Percentiles rank a stretch among this genome's conserved stretches.
Conservation (phyloP, 2,329 filamentous ascomycete genomes). For the Ophiostoma ulmi region DNA sequence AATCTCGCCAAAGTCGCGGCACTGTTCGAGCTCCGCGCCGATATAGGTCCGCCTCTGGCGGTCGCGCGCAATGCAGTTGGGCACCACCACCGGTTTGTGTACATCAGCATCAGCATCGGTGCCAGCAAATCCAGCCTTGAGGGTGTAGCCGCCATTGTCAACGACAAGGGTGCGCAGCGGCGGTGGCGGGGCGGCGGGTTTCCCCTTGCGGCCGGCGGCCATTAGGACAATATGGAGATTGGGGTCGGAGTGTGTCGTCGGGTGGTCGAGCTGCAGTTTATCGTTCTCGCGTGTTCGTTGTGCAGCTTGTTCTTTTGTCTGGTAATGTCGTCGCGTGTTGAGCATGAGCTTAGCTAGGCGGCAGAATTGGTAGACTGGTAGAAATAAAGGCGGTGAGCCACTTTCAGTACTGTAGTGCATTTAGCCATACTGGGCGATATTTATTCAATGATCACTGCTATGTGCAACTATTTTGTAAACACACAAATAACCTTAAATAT, state of each 20-base stretch:
- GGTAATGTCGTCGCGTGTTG: constrained; percentile 1
- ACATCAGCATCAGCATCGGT: constrained; percentile 34
- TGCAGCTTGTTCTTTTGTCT: not conserved
- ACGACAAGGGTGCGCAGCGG: constrained; percentile 71
- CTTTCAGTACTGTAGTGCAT: not conserved
- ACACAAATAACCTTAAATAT: not conserved
- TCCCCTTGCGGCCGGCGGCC: constrained; percentile 47
- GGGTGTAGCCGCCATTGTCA: constrained; percentile 86
- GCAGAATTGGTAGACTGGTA: not conserved
- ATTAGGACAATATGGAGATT: constrained; percentile 30
- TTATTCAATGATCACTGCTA: not conserved
- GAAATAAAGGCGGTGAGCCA: not conserved
- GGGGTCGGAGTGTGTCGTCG: not conserved
- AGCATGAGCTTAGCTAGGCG: not conserved
- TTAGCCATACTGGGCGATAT: not conserved
- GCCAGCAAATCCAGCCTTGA: constrained; percentile 79
- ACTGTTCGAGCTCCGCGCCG: constrained; percentile 68
- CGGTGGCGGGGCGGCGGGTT: constrained; percentile 43
- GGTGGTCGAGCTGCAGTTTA: not conserved
- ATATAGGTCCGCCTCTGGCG: constrained; percentile 75
- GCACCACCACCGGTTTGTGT: constrained; percentile 62
- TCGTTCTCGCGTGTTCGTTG: not conserved
- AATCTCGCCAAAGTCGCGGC: constrained; percentile 84
- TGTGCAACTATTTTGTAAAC: not conserved
- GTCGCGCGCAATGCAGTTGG: constrained; percentile 83